Evolutionary conservation across 2,329 filamentous ascomycete genomes (phyloP).

Genomic region (Ophiostoma triangulosporum): DNA sequence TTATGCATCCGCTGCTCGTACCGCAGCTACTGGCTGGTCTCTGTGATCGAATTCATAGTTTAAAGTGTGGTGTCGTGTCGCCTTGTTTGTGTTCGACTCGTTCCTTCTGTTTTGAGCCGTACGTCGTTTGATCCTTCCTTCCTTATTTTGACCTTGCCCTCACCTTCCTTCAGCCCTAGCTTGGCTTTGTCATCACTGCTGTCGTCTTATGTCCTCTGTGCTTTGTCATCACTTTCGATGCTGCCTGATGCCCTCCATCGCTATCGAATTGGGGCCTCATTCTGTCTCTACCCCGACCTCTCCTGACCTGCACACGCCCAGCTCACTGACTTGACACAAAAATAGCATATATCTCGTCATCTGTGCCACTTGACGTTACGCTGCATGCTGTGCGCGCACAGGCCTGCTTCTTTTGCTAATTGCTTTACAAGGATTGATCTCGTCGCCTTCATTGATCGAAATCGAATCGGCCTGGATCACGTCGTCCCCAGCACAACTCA

Average conservation of each 20-base stretch:
- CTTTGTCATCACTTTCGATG: neutral
- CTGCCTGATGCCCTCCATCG: neutral
- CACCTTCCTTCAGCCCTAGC: neutral
- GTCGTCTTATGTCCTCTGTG: neutral
- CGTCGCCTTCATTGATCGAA: neutral
- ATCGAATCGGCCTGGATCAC: neutral
- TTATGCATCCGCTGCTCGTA: neutral
- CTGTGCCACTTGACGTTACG: neutral
- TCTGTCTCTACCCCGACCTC: neutral
- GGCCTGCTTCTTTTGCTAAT: neutral
- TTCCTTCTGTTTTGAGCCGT: neutral
- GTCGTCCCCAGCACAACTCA: too few relatives aligned
- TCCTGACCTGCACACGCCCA: neutral
- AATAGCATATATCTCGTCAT: neutral
- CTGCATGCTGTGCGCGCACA: constrained; percentile 1
- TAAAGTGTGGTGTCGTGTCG: neutral
- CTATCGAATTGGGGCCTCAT: neutral
- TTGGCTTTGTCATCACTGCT: neutral
- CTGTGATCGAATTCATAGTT: neutral
- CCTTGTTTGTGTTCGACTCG: neutral
- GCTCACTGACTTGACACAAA: neutral
- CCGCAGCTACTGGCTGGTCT: neutral
- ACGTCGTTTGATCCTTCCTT: neutral
- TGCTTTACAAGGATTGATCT: too few relatives aligned
- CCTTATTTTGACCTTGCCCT: neutral